Base-by-base conservation (phyloP, 495 filamentous ascomycete species). In the Aspergillus kassunensis region DNA sequence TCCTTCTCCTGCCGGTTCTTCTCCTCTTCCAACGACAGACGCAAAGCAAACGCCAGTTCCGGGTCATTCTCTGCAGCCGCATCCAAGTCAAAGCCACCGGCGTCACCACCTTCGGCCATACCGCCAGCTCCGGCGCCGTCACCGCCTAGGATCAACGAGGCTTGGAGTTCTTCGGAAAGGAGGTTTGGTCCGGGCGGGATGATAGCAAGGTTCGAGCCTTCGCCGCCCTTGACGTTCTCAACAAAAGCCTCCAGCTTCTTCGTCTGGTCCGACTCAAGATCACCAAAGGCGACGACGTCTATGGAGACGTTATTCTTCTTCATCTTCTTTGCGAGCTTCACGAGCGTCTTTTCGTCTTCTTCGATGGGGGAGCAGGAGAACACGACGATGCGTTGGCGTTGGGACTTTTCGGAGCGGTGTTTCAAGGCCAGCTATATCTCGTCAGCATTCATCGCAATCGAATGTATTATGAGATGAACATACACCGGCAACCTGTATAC, bases 21-120 rank as follows among this genome's bases (percentile, higher is more conserved):
- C 78, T 95, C 93, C 63, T 97, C 95, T 67, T 99, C 95, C 80
- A 95, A 87, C 64, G 89, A 95, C 88, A 99, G 92, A 53, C 93
- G 82, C 65, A 98, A 75, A n/a, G 95, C 93, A 49, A 98, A 79
- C 2, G 93, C 93, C 65, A 98, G 67, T 65, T 97, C 93, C 24
- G 93, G 93, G 66, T 98, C 93, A 50, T 76, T 66, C 80, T 87
- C 53, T 79, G 90, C 72, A 6, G 71, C 66, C 56, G 74, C 70
- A 37, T 76, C 72, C 44, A 77, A 71, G 33, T 68, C 70, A 55
- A 75, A 75, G 86, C 88, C 66, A 88, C 86, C 60, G 79, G 88
- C 72, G 84, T 95, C 67, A 29, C 79, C 85, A 43, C 80, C 84
- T 4, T 79, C 82, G 6, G 29, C 79, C 18, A 73, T 77, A 25